phyloP scores from a whole-genome alignment of 768 basidiomycete species.

The Lactarius hatsudake region DNA sequence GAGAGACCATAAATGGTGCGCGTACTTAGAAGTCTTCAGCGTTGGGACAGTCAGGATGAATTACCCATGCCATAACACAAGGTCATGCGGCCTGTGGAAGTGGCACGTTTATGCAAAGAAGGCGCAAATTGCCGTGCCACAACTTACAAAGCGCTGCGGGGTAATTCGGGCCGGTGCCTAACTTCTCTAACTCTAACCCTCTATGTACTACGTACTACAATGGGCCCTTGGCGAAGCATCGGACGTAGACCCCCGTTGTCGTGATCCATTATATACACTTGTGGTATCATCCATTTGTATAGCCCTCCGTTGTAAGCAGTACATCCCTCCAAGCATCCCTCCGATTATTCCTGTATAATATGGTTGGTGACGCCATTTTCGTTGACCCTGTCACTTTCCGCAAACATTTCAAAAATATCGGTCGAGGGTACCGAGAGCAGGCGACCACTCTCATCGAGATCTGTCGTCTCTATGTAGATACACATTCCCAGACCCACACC shows the following conservation, averaged over 20 bases:
- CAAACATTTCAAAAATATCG: constrained; percentile 1
- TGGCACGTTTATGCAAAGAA: too few relatives aligned
- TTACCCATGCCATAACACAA: too few relatives aligned
- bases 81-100: neutral
- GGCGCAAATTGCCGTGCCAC: neutral
- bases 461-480: neutral
- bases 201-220: neutral
- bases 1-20: neutral
- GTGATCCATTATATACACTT: neutral
- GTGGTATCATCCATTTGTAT: neutral
- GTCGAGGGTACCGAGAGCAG: neutral
- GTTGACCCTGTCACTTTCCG: neutral
- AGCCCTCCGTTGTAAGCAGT: neutral
- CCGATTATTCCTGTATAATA: too few relatives aligned
- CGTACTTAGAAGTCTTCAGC: neutral
- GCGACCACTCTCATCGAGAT: neutral
- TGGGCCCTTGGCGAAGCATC: neutral
- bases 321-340: neutral
- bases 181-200: neutral
- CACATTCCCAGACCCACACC: neutral
- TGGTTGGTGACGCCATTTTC: neutral
- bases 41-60: too few relatives aligned
- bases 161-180: neutral
- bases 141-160: neutral
- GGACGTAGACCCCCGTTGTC: neutral